Conservation (phyloP, 768 basidiomycete species). For the Mycena galericulata region DNA sequence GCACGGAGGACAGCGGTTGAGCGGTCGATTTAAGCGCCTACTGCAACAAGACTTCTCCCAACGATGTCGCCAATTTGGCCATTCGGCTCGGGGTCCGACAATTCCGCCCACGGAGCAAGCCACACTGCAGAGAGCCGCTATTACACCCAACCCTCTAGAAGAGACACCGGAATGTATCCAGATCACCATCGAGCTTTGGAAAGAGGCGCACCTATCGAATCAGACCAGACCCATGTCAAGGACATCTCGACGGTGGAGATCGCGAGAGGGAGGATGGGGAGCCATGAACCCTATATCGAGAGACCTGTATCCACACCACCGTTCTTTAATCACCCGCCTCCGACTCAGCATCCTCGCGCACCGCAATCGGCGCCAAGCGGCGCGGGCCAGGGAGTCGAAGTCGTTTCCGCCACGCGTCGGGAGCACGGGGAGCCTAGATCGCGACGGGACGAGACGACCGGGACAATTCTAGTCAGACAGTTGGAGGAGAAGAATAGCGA, state of each 20-base stretch:
- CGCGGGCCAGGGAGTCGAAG: too few species aligned
- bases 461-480: neutral
- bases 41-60: too few species aligned
- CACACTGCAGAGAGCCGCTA: too few species aligned
- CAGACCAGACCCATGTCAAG: neutral
- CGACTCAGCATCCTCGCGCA: neutral
- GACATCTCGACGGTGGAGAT: neutral
- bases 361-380: neutral
- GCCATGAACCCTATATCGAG: neutral
- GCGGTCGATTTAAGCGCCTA: too few species aligned
- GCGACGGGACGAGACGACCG: neutral
- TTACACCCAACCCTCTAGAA: too few species aligned
- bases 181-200: neutral
- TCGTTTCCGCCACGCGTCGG: neutral
- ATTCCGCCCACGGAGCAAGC: too few species aligned
- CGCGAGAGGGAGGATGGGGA: neutral
- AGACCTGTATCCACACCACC: neutral
- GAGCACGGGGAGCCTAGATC: neutral
- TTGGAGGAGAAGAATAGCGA: neutral
- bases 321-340: neutral
- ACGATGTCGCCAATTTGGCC: too few species aligned
- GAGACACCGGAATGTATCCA: neutral
- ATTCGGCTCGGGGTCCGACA: too few species aligned
- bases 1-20: neutral
- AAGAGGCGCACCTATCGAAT: neutral